Base-by-base conservation (phyloP, 1,284 basidiomycete genomes). In the Ganoderma resinaceum region DNA sequence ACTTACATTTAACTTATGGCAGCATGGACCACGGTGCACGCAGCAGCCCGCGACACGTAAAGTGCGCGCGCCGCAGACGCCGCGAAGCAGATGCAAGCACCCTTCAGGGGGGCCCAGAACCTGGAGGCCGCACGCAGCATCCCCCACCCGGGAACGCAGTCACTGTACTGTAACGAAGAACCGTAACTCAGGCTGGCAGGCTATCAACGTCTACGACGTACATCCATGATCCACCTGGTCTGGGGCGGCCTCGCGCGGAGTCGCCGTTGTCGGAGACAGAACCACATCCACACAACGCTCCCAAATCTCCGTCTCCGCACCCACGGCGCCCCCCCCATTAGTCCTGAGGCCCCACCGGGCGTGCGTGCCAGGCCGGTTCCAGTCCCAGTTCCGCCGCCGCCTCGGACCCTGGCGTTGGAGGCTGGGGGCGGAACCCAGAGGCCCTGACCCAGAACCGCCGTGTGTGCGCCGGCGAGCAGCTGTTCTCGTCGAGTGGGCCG, bases 21-120 rank as follows among this genome's bases (percentile, higher is more conserved):
- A 55, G 29, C 52, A 11, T n/a, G 20, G 43, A 20, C 26, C 52
- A 23, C 43, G 20, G 18, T 20, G 43, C 43, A 55, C 52, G 46
- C 46, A 52, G 46, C 52, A 55, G 29, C 52, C 29, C 29, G 16
- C 52, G 16, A 31, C 52, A 55, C 52, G 52, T 55, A 55, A 55
- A 55, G 52, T 18, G 52, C 52, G 52, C 52, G 52, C 52, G 52
- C 29, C 52, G 52, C 52, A 55, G 52, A 52, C 46, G 46, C 46
- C 46, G 46, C 23, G 46, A 26, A 23, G 46, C 46, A 26, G 46
- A n/a, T 14, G 46, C 23, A 23, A 23, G 23, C 46, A 26, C 23
- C 46, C 46, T 52, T 9, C 23, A 52, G 46, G 23, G 8, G 46
- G 46, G 46, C 23, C 46, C 11, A 52, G 46, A 52, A 23, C 46